Percentiles rank a stretch among this genome's conserved stretches.
phyloP scores from a whole-genome alignment of 192 early-diverging fungal genomes.

The Umbelopsis sp. region DNA sequence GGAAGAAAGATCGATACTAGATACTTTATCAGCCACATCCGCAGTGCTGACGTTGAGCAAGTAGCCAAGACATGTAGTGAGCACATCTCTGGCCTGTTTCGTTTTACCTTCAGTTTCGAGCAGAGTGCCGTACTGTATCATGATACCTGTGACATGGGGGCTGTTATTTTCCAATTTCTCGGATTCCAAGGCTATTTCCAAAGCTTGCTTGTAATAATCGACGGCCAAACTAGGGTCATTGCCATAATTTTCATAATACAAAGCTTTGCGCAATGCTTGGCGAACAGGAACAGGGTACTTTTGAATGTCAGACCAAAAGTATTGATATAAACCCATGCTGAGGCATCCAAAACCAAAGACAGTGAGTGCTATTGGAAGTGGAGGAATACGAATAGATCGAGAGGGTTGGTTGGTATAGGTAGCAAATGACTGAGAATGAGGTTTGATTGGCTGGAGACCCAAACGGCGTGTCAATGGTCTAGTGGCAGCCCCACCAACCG shows the following conservation, averaged over 20 bases:
- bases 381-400: conserved; percentile 31
- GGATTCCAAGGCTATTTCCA: conserved; percentile 46
- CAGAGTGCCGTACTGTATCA: conserved; percentile 58
- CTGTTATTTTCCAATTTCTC: conserved; percentile 47
- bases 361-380: conserved; percentile 45
- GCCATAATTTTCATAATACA: conserved; percentile 58
- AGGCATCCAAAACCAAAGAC: conserved; percentile 42
- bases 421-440: background rate
- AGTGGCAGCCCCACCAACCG: too few species aligned
- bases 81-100: conserved; percentile 51
- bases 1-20: background rate
- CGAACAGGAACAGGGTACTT: conserved; percentile 55
- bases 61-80: conserved; percentile 8
- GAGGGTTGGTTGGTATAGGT: background rate
- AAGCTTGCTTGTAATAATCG: conserved; percentile 47
- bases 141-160: conserved; percentile 57
- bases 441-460: background rate
- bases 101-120: conserved; percentile 45
- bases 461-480: too few species aligned
- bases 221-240: conserved; percentile 47
- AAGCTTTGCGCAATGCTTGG: conserved; percentile 51
- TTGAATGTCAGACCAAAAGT: conserved; percentile 54
- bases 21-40: background rate
- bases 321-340: conserved; percentile 49
- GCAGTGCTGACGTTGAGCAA: background rate